Percentiles rank a stretch among this genome's conserved stretches.
Evolutionary conservation across 1,139 yeast species (phyloP).

Genomic region (Yamadazyma trypodendri): DNA sequence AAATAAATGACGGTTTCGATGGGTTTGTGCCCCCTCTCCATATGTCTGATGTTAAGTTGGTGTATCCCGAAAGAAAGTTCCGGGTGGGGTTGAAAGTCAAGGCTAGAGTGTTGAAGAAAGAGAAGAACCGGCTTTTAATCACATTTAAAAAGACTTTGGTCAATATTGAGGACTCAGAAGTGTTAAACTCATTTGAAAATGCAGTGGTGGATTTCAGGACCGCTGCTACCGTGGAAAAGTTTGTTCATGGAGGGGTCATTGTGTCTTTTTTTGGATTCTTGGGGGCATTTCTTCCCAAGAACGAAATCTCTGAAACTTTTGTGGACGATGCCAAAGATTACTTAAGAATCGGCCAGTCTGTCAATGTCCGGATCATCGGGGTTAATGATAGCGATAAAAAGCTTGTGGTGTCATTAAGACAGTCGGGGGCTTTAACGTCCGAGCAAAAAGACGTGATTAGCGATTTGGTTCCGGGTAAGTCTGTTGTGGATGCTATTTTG

Average conservation of each 20-base stretch:
- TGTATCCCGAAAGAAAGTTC: constrained; percentile 89
- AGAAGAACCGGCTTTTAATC: constrained; percentile 47
- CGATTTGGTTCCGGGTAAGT: constrained; percentile 57
- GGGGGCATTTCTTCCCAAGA: constrained; percentile 78
- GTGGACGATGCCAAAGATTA: constrained; percentile 77
- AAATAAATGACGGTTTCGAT: constrained; percentile 62
- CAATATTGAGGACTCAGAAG: constrained; percentile 58
- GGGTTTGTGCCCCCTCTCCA: constrained; percentile 77
- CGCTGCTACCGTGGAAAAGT: constrained; percentile 71
- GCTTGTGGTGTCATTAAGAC: constrained; percentile 72
- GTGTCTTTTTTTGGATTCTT: constrained; percentile 79
- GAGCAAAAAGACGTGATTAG: constrained; percentile 50
- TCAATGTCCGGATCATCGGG: constrained; percentile 62
- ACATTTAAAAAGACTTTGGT: constrained; percentile 86
- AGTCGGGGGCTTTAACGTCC: constrained; percentile 52
- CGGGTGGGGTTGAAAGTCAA: constrained; percentile 78
- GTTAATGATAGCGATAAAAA: constrained; percentile 57
- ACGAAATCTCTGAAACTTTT: constrained; percentile 87
- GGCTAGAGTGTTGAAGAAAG: constrained; percentile 58
- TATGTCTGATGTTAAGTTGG: constrained; percentile 79
- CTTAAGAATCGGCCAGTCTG: constrained; percentile 81
- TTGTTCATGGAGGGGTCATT: constrained; percentile 76
- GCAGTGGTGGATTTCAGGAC: constrained; percentile 62
- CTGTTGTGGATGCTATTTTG: constrained; percentile 60
- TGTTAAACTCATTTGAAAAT: constrained; percentile 50